Base-by-base conservation (phyloP, 1,139 yeast genomes). In the Yamadazyma buinensis region DNA sequence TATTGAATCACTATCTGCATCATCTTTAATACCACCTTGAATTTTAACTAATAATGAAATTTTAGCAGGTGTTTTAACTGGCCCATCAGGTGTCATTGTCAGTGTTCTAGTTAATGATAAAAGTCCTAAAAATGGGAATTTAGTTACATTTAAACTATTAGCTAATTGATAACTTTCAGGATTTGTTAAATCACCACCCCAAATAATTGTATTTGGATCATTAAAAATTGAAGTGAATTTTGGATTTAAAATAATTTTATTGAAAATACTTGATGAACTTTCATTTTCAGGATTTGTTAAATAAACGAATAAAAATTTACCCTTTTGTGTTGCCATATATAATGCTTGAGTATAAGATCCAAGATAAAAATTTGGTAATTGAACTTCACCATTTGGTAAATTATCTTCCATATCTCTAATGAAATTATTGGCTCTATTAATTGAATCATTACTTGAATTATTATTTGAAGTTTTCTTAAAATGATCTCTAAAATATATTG, bases 101-200 rank as follows among this genome's bases (percentile, higher is more conserved):
- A 74, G 68, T 11, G 61, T 63, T 41, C 74, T 49, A 42, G 76
- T 87, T 57, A 74, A 67, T 48, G 77, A 81, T 35, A 83, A 48
- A 8, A 83, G 55, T 0, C 94, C 95, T 27, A 86, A 58, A 52
- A 85, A 84, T 9, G 98, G 98, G 50, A 83, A 82, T 43, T 77
- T 75, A 15, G 90, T 75, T 28, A 83, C 84, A 40, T 77, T 75
- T 40, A 90, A 71, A 31, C 84, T 77, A 51, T 83, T 81, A 0
- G 95, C 86, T 12, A 87, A 79, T 49, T 87, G 95, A 51, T 78
- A 82, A 1, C 94, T 86, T 57, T 92, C 97, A 11, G 88, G 77
- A 41, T 81, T 78, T 12, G 77, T 73, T 21, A 84, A 76, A 52
- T 85, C 84, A 7, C 97, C 96, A 24, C 94, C 95, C 97, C 97